Evolutionary conservation across 1,139 yeast species (phyloP), one percentile per base, ranked within the genome.

Genomic region (Candida anutae): DNA sequence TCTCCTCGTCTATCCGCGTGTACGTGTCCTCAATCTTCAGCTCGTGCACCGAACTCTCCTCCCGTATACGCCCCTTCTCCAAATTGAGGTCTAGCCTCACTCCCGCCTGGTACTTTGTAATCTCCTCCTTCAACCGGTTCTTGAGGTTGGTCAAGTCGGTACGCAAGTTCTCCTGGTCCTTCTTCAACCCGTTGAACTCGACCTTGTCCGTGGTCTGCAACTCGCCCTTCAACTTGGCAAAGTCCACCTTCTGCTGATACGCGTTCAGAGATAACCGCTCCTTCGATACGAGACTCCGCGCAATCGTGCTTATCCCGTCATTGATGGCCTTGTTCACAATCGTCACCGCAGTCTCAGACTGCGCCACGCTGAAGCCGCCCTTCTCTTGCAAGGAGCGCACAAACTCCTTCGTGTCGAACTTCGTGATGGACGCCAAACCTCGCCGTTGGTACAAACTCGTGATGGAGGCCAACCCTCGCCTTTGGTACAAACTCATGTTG

Each of bases 211-310:
- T 74, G 25, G 88, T 78, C 46, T 83, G 88, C 30, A 88, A 65
- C 52, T 88, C 97, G 21, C 94, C 94, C 50, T 87, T 81, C 35
- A 88, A 69, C 50, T 88, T 88, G 25, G 95, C 94, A 65, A 90
- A 90, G 53, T 88, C 96, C 18, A 90, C 97, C 46, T 90, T 84
- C 46, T 90, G 98, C 48, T 88, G 95, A 53, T 90, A 90, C 5
- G 95, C 80, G 42, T 88, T 73, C 36, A 90, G 77, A 13, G 85
- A 75, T 27, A 88, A 66, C 24, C 78, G 76, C 43, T 87, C 95
- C 42, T 84, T 79, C 21, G 87, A 74, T 12, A 88, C 94, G 31
- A 88, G 60, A 45, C 81, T 82, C 27, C 76, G 68, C 13, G 90
- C 77, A 16, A 87, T 76, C 30, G 82, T 74, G 24, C 70, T 69